Conservation (phyloP, 768 basidiomycete genomes). For the Serendipita indica region DNA sequence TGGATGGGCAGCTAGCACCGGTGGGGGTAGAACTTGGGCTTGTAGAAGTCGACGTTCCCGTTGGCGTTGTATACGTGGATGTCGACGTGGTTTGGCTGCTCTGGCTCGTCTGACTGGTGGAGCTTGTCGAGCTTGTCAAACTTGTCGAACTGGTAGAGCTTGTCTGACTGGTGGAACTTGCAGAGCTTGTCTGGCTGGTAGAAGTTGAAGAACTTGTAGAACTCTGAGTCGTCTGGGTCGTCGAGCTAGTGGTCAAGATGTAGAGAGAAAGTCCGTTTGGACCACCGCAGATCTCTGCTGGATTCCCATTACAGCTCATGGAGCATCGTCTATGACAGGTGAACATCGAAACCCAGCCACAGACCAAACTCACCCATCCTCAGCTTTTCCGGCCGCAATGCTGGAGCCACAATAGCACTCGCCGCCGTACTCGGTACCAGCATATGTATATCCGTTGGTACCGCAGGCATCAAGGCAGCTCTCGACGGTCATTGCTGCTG, state of each 20-base stretch:
- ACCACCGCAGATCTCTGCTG: conserved; percentile 39
- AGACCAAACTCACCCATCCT: not conserved
- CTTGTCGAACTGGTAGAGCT: not conserved
- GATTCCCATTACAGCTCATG: conserved; percentile 45
- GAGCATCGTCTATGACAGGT: conserved; percentile 35
- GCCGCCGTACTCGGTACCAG: conserved; percentile 29
- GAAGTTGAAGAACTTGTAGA: not conserved
- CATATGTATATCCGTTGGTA: conserved; percentile 30
- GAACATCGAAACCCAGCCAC: too few species aligned
- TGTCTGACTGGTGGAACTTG: not conserved
- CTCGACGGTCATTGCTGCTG: conserved; percentile 36
- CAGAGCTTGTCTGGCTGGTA: not conserved
- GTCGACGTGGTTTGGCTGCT: not conserved
- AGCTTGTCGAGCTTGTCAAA: not conserved
- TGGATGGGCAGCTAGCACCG: too few species aligned
- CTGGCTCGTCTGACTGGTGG: not conserved
- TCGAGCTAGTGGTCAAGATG: conserved; percentile 6
- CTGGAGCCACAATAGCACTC: conserved; percentile 37
- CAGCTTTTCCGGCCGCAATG: not conserved
- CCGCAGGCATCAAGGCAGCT: conserved; percentile 49
- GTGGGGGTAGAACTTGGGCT: too few species aligned
- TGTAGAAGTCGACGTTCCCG: too few species aligned
- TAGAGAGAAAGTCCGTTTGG: conserved; percentile 50
- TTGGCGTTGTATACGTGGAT: too few species aligned
- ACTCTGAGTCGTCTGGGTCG: not conserved